Evolutionary conservation across 2,329 filamentous ascomycete genomes (phyloP), one percentile per base, ranked within the genome.

Genomic region (Pyrenochaeta sp.): DNA sequence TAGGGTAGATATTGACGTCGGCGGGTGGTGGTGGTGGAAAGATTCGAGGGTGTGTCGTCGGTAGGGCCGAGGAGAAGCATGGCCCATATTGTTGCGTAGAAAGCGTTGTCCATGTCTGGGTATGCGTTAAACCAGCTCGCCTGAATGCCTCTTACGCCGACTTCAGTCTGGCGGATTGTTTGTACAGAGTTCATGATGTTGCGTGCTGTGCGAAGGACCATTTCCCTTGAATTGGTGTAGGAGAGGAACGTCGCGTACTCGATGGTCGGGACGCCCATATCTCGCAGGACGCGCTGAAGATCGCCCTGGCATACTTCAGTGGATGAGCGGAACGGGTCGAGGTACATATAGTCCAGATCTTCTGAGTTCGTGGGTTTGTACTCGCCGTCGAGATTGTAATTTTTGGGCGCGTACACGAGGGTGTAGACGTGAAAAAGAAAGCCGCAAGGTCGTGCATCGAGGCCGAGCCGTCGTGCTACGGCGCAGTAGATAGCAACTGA

Each of bases 371-470:
- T 71, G 46, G 75, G 73, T 37, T 67, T 71, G 64, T 66, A 72
- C 52, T 58, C 69, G 65, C 81, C 79, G 47, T 83, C 77, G 1
- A 83, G 75, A 32, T 88, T 87, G 66, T 85, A 76, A 2, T 86
- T 87, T 0, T 80, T 73, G 0, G 85, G 83, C 5, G 90, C 85
- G 50, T 86, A 83, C 12, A 98, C 87, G 51, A 96, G 88, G 19
- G 88, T 91, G 72, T 96, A 90, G 13, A 97, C 91, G 72, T 97
- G 93, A 63, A 88, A 91, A 3, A 94, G 92, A 69, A 94, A 91
- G 43, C 90, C 89, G 66, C 91, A 94, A 52, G 91, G 92, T 34
- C 88, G 86, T 0, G 93, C 92, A 66, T 90, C 85, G 46, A 99
- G 77, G 1, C 90, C 91, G 12, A 97, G 74, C 37, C 90, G 85